Conservation (phyloP, 768 basidiomycete species). For the Trametes cubensis region DNA sequence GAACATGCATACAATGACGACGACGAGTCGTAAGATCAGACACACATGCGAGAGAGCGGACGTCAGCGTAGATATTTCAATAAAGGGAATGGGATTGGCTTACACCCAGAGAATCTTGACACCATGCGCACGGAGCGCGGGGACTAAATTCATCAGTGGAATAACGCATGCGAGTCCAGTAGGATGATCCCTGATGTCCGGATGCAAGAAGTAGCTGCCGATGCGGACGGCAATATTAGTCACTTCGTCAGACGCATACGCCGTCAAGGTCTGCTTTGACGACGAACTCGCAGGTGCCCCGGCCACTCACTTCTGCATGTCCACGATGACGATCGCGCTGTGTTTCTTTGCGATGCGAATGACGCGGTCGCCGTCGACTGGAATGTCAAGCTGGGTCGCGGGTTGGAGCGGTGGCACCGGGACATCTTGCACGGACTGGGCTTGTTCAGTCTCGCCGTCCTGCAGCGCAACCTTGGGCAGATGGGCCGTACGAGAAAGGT, state of each 20-base stretch:
- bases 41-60: slow-evolving; percentile 7
- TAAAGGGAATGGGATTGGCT: slow-evolving; percentile 5
- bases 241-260: too few species aligned
- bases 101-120: slow-evolving; percentile 70
- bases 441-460: slow-evolving; percentile 12
- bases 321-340: slow-evolving; percentile 64
- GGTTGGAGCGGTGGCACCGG: slow-evolving; percentile 35
- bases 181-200: slow-evolving; percentile 55
- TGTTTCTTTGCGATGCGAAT: slow-evolving; percentile 52
- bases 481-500: slow-evolving; percentile 55
- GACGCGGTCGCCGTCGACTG: slow-evolving; percentile 52
- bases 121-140: slow-evolving; percentile 49
- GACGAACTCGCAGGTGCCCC: background rate
- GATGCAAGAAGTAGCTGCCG: slow-evolving; percentile 64
- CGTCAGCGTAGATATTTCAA: background rate
- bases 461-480: slow-evolving; percentile 27
- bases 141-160: slow-evolving; percentile 52
- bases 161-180: slow-evolving; percentile 61
- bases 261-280: too few species aligned
- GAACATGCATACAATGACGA: background rate
- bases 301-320: slow-evolving; percentile 71
- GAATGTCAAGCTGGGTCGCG: slow-evolving; percentile 52
- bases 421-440: slow-evolving; percentile 14
- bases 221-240: background rate
- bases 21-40: background rate